Conservation (phyloP, 192 early-diverging fungal species). For the Podila horticola region DNA sequence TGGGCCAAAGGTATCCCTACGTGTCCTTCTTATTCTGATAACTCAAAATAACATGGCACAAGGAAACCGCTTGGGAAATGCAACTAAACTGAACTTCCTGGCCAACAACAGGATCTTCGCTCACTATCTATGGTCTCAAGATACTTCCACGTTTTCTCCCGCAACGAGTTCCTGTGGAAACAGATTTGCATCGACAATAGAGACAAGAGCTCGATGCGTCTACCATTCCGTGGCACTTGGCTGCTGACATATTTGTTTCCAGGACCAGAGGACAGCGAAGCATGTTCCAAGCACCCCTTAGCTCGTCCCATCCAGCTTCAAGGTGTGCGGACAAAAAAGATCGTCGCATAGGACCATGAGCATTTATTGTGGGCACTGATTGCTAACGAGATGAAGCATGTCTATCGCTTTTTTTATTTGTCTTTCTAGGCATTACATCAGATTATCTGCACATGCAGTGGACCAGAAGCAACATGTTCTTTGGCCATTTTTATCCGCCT, state of each 20-base stretch:
- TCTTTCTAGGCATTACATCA: constrained; percentile 24
- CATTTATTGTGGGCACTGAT: neutral
- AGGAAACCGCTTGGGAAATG: neutral
- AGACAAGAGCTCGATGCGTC: constrained; percentile 6
- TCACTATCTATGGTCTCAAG: constrained; percentile 15
- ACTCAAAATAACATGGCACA: neutral
- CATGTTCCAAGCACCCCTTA: constrained; percentile 23
- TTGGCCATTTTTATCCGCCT: constrained; percentile 51
- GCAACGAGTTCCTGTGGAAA: constrained; percentile 51
- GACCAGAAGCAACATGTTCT: constrained; percentile 46
- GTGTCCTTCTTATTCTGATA: neutral
- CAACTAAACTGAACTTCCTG: too few species aligned
- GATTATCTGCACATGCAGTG: constrained; percentile 46
- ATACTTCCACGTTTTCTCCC: constrained; percentile 46
- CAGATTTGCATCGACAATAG: constrained; percentile 30
- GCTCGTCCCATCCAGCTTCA: constrained; percentile 23
- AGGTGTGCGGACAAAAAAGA: neutral
- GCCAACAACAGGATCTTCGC: constrained; percentile 13
- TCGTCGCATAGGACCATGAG: too few species aligned
- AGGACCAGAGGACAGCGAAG: constrained; percentile 18
- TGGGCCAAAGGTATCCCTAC: constrained; percentile 8
- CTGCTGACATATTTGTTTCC: constrained; percentile 53
- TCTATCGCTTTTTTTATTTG: neutral
- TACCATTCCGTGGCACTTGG: constrained; percentile 49
- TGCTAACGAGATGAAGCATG: neutral